phyloP scores from a whole-genome alignment of 257 asterid species.

The Solanum microdontum region DNA sequence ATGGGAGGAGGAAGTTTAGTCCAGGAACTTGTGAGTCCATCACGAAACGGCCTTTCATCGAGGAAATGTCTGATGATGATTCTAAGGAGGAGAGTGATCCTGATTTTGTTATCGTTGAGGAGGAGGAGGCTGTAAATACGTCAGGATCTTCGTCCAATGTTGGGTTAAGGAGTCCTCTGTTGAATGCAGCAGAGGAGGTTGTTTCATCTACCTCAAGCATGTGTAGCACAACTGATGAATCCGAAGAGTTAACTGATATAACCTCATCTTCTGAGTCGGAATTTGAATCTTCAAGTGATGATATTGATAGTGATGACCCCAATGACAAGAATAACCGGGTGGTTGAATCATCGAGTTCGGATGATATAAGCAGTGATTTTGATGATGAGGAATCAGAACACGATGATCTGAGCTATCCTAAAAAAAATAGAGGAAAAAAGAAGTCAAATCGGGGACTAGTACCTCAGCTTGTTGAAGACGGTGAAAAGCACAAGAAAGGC shows the following conservation, averaged over 20 bases:
- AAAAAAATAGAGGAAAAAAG: neutral
- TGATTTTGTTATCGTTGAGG: neutral
- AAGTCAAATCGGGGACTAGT: neutral
- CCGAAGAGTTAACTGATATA: neutral
- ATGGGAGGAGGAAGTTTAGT: neutral
- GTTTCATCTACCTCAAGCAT: constrained; percentile 6
- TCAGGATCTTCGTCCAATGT: constrained; percentile 1
- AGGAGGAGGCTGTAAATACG: neutral
- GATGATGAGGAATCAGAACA: neutral
- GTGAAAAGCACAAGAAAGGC: neutral
- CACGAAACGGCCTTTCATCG: neutral
- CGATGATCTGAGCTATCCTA: neutral
- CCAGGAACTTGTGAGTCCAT: neutral
- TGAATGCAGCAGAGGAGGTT: neutral
- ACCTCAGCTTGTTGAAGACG: neutral
- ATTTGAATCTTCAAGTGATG: constrained; percentile 7
- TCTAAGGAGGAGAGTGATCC: neutral
- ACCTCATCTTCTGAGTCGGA: neutral
- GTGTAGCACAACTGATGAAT: neutral
- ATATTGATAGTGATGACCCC: neutral
- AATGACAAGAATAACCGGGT: neutral
- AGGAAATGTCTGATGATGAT: neutral
- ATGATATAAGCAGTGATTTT: neutral
- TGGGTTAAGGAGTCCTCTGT: neutral
- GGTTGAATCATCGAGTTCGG: neutral